Percentiles rank a stretch among this genome's conserved stretches.
Conservation (phyloP, 2,329 filamentous ascomycete genomes). For the Aspergillus amoenus region DNA sequence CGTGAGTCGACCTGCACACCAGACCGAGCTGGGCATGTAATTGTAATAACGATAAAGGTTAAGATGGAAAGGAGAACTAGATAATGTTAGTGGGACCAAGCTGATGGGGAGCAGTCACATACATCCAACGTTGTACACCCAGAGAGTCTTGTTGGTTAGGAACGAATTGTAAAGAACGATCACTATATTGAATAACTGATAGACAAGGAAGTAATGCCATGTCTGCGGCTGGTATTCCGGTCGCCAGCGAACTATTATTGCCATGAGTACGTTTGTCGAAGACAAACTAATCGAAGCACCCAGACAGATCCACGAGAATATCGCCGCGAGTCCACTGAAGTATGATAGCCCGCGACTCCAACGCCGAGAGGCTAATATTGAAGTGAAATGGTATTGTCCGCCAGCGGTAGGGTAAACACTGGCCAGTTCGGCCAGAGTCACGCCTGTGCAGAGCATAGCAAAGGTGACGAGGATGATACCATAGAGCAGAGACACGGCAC, state of each 20-base stretch:
- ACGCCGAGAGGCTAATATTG: slow-evolving; percentile 15
- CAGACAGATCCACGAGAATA: slow-evolving; percentile 24
- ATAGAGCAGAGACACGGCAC: slow-evolving; percentile 22
- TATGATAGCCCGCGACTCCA: slow-evolving; percentile 25
- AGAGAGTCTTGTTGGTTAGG: slow-evolving; percentile 22
- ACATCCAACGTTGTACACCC: slow-evolving; percentile 25
- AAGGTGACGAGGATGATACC: slow-evolving; percentile 22
- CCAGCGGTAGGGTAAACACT: slow-evolving; percentile 5
- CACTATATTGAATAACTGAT: slow-evolving; percentile 18
- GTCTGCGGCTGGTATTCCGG: slow-evolving; percentile 18
- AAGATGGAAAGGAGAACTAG: slow-evolving; percentile 21
- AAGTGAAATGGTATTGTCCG: slow-evolving; percentile 7
- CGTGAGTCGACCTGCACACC: slow-evolving; percentile 13
- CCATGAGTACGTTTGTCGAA: slow-evolving; percentile 21
- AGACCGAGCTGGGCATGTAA: slow-evolving; percentile 23
- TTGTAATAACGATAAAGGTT: slow-evolving; percentile 22
- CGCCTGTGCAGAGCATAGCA: slow-evolving; percentile 17
- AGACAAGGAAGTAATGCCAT: slow-evolving; percentile 25
- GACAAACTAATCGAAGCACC: slow-evolving; percentile 21
- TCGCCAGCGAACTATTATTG: slow-evolving; percentile 22
- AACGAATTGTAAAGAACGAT: slow-evolving; percentile 21
- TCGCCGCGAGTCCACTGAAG: slow-evolving; percentile 21
- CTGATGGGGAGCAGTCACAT: not conserved
- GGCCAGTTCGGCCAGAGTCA: slow-evolving; percentile 2
- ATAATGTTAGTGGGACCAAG: not conserved